These are phyloP conservation scores for Rutidosis leptorrhynchoides DNA, from an alignment of 129 eudicot genomes.

Conservation along the genomic window DNA sequence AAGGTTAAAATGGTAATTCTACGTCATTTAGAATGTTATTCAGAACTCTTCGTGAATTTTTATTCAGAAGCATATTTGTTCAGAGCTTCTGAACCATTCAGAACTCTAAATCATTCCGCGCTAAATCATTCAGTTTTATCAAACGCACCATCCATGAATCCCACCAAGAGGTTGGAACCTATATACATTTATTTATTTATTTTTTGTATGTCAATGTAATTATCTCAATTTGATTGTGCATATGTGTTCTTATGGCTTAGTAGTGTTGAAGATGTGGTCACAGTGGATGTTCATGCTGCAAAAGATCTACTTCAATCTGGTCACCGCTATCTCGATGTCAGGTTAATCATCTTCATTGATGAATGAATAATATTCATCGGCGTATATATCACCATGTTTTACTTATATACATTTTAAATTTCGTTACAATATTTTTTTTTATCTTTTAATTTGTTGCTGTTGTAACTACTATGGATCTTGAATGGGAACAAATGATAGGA, in stretches of 20 bases:
- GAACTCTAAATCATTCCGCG: too few relatives aligned
- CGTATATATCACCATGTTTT: too few relatives aligned
- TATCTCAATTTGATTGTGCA: neutral
- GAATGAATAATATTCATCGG: neutral
- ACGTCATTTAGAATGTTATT: too few relatives aligned
- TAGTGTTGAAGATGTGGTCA: constrained; percentile 47
- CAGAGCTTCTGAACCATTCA: too few relatives aligned
- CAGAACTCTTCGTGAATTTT: too few relatives aligned
- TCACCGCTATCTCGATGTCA: constrained; percentile 50
- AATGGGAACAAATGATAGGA: constrained; percentile 26
- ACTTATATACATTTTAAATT: neutral
- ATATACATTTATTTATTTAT: neutral
- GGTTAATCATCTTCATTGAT: constrained; percentile 23
- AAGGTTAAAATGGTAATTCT: too few relatives aligned
- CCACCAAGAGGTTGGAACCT: constrained; percentile 35
- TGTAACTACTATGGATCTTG: neutral
- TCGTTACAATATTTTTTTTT: neutral
- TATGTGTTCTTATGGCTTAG: neutral
- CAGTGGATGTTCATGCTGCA: constrained; percentile 45
- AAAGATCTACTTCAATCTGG: constrained; percentile 44
- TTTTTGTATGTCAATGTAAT: neutral
- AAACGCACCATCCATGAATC: constrained; percentile 40
- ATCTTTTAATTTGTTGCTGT: neutral
- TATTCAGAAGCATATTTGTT: too few relatives aligned
- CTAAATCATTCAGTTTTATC: too few relatives aligned